Conservation (phyloP, 2,329 filamentous ascomycete species). For the Colletotrichum karsti region DNA sequence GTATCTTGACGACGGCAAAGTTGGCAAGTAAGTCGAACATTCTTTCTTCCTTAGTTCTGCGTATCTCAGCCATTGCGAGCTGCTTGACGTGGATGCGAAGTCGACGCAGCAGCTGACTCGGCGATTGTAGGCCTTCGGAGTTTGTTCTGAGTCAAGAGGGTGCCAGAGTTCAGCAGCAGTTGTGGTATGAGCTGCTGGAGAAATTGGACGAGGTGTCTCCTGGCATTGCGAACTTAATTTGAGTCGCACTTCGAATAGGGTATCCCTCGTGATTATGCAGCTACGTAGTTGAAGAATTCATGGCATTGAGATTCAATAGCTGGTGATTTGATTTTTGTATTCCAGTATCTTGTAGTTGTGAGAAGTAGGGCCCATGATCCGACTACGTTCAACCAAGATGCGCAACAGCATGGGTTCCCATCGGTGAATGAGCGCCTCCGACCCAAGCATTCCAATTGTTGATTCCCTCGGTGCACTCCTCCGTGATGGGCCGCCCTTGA, state of each 20-base stretch:
- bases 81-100: too few species aligned
- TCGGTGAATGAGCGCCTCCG: neutral
- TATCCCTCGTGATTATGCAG: too few species aligned
- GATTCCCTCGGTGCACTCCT: slow-evolving; percentile 15
- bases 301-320: too few species aligned
- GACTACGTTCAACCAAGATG: neutral
- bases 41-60: neutral
- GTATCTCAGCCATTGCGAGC: too few species aligned
- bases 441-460: slow-evolving; percentile 32
- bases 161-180: slow-evolving; percentile 39
- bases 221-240: slow-evolving; percentile 34
- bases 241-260: too few species aligned
- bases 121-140: slow-evolving; percentile 31
- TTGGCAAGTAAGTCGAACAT: slow-evolving; percentile 17
- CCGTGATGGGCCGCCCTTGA: slow-evolving; percentile 19
- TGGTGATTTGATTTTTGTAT: too few species aligned
- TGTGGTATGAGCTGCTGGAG: slow-evolving; percentile 51
- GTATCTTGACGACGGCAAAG: slow-evolving; percentile 45
- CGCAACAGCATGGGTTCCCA: slow-evolving; percentile 13
- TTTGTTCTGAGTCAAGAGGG: slow-evolving; percentile 48
- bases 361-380: too few species aligned
- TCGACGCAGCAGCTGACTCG: neutral
- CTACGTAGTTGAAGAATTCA: too few species aligned
- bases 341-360: too few species aligned
- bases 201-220: slow-evolving; percentile 53